Evolutionary conservation across 1,284 basidiomycete species (phyloP).

Genomic region (Ustilago crameri): DNA sequence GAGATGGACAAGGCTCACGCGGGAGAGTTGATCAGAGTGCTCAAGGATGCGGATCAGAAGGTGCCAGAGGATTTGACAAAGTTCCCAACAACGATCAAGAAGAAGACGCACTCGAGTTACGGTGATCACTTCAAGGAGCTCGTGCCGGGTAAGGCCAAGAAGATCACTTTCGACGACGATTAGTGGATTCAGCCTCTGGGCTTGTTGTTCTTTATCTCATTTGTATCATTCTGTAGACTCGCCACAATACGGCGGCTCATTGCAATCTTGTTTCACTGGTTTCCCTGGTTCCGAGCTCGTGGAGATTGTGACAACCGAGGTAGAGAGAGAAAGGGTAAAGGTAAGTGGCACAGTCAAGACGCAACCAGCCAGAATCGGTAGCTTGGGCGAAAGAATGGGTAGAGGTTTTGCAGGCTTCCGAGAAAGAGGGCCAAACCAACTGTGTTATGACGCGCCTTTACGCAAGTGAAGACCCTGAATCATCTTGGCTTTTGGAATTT

Average conservation of each 20-base stretch:
- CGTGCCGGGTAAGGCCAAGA: slow-evolving; percentile 79
- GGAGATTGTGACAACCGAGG: no score
- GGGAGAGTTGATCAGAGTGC: slow-evolving; percentile 90
- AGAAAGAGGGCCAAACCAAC: neutral
- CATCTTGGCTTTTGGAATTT: slow-evolving; percentile 3
- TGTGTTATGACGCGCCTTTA: slow-evolving; percentile 36
- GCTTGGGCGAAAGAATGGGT: slow-evolving; percentile 1
- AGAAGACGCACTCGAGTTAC: slow-evolving; percentile 82
- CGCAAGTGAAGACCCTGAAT: slow-evolving; percentile 33
- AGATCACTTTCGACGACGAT: slow-evolving; percentile 65
- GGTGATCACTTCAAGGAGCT: slow-evolving; percentile 69
- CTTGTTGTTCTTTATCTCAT: neutral
- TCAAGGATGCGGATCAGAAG: slow-evolving; percentile 83
- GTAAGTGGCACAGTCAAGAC: no score
- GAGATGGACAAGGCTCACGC: slow-evolving; percentile 77
- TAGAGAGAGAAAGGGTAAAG: no score
- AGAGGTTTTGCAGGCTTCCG: slow-evolving; percentile 17
- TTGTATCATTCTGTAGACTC: neutral
- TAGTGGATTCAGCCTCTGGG: neutral
- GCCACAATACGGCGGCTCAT: no score
- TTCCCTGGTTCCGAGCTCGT: no score
- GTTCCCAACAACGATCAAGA: slow-evolving; percentile 95
- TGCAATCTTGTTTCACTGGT: no score
- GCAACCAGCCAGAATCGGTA: no score
- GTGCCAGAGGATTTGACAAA: slow-evolving; percentile 81